phyloP scores from a whole-genome alignment of 345 rosid species.

The Nasturtium officinale region DNA sequence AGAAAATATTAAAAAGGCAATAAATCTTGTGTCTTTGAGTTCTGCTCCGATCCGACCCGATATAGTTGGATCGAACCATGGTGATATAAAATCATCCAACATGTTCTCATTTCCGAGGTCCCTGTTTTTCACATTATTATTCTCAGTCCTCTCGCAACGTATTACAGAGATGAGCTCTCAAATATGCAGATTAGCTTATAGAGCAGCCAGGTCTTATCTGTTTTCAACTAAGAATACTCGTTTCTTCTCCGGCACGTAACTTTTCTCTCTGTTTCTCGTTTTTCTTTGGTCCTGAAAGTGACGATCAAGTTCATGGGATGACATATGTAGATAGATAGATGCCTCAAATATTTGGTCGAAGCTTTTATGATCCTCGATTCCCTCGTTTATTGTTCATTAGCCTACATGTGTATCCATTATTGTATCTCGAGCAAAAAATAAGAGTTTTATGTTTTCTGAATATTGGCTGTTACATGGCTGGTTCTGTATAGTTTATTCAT shows the following conservation, averaged over 20 bases:
- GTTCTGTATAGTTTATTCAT: too few relatives aligned
- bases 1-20: too few relatives aligned
- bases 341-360: not conserved
- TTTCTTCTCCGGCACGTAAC: constrained; percentile 53
- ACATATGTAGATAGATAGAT: not conserved
- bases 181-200: constrained; percentile 65
- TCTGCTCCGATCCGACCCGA: not conserved
- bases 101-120: too few relatives aligned
- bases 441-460: not conserved
- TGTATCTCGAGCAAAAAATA: not conserved
- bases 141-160: not conserved
- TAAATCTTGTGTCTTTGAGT: not conserved
- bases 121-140: constrained; percentile 3
- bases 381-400: too few relatives aligned
- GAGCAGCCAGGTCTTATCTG: constrained; percentile 67
- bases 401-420: too few relatives aligned
- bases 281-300: not conserved
- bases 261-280: not conserved
- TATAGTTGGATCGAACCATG: not conserved
- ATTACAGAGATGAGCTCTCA: constrained; percentile 57
- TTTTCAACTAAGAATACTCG: constrained; percentile 49
- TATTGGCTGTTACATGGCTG: not conserved
- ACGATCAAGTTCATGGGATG: not conserved
- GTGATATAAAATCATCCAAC: constrained; percentile 14
- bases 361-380: too few relatives aligned